Evolutionary conservation across 352 stramenopile species (phyloP).

Genomic region (Pythium guiyangense): DNA sequence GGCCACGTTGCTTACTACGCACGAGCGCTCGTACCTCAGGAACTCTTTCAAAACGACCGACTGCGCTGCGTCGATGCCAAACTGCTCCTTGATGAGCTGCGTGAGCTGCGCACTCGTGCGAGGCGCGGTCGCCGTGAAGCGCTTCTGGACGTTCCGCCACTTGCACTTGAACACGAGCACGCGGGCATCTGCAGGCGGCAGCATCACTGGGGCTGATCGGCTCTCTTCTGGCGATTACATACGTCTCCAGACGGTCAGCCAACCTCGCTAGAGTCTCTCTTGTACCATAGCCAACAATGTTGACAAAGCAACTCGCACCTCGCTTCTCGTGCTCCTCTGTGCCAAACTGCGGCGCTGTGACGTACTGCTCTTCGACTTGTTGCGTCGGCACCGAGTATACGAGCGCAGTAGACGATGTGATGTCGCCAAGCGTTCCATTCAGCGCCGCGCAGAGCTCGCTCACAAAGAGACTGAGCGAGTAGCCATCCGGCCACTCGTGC

Average conservation of each 20-base stretch:
- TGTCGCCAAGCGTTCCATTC: conserved; percentile 10
- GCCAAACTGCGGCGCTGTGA: conserved; percentile 30
- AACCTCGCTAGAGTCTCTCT: no score
- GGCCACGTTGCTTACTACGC: neutral
- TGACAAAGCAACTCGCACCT: no score
- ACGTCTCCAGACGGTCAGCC: neutral
- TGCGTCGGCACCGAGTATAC: conserved; percentile 15
- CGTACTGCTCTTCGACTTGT: conserved; percentile 11
- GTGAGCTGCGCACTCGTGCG: conserved; percentile 25
- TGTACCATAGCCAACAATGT: neutral
- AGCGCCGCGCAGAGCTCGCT: conserved; percentile 43
- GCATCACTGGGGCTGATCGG: neutral
- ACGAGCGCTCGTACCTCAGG: conserved; percentile 26
- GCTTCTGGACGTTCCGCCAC: conserved; percentile 36
- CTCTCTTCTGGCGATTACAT: conserved; percentile 9
- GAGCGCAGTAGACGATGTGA: conserved; percentile 4
- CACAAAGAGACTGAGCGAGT: conserved; percentile 41
- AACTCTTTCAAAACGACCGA: conserved; percentile 30
- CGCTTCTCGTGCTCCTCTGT: conserved; percentile 1
- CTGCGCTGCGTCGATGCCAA: conserved; percentile 26
- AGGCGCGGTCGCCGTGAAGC: conserved; percentile 34
- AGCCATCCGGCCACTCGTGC: conserved; percentile 45
- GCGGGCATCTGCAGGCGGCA: no score
- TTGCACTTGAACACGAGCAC: conserved; percentile 62
- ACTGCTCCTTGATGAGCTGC: conserved; percentile 29